Evolutionary conservation across 371 early-diverging fungal species (phyloP).

Genomic region (Mucor plumbeus): DNA sequence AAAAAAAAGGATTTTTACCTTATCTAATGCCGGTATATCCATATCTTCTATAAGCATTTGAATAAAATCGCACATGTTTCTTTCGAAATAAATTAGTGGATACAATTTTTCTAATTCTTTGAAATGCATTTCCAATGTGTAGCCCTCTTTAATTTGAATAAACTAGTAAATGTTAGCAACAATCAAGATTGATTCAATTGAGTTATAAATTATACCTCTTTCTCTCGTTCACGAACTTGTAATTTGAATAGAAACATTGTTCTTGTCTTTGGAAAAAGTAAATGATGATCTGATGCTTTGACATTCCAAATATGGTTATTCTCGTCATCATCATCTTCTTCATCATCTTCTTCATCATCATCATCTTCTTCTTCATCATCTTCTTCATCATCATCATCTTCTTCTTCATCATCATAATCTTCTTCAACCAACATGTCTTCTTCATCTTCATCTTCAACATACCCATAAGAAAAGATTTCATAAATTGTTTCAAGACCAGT

Average conservation of each 20-base stretch:
- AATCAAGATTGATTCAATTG: background rate
- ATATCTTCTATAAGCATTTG: slow-evolving; percentile 49
- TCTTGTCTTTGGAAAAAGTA: slow-evolving; percentile 55
- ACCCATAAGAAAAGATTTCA: slow-evolving; percentile 65
- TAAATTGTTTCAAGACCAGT: slow-evolving; percentile 55
- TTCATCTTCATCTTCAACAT: slow-evolving; percentile 56
- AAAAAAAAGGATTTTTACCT: slow-evolving; percentile 28
- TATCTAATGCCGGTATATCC: slow-evolving; percentile 48
- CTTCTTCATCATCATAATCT: slow-evolving; percentile 24
- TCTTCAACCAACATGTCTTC: slow-evolving; percentile 26
- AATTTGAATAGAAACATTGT: slow-evolving; percentile 55
- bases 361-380: slow-evolving; percentile 46
- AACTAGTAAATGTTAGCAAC: slow-evolving; percentile 33
- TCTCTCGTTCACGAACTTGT: slow-evolving; percentile 53
- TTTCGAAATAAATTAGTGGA: slow-evolving; percentile 52
- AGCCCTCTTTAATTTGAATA: slow-evolving; percentile 35
- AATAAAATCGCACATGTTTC: slow-evolving; percentile 52
- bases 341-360: slow-evolving; percentile 26
- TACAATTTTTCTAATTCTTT: slow-evolving; percentile 53
- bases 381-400: slow-evolving; percentile 42
- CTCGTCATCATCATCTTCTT: slow-evolving; percentile 37
- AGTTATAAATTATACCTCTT: slow-evolving; percentile 38
- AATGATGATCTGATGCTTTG: slow-evolving; percentile 54
- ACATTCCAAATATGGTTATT: slow-evolving; percentile 46
- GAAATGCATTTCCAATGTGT: slow-evolving; percentile 56